Base-by-base conservation (phyloP, 1,284 basidiomycete species). In the Heimioporus retisporus region DNA sequence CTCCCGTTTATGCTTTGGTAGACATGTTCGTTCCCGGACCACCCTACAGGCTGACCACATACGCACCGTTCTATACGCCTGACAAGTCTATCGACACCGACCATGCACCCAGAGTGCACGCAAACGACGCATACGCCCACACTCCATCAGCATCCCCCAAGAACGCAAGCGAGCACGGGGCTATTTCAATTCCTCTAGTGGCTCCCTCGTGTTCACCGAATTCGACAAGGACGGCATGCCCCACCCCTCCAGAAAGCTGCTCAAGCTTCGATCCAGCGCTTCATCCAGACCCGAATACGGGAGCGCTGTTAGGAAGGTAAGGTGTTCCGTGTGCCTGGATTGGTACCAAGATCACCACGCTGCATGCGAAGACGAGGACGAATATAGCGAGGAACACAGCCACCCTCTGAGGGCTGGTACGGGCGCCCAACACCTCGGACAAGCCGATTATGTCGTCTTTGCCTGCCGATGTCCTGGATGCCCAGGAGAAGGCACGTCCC, bases 201-300 rank as follows among this genome's bases (percentile, higher is more conserved):
- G 69, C 5, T 80, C 65, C 51, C 58, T 77, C 58, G 61, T 74
- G 40, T 74, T 72, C 64, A 76, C 76, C 46, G 75, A 64, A 50
- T 76, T 76, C 62, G 75, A 76, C 54, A 78, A 75, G 51, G 68
- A 78, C 10, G 77, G 75, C 5, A 43, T 79, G 28, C 78, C 78
- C 44, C 69, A 66, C 25, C 73, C 78, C 19, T 78, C 78, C 21
- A 77, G 57, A 63, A 77, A 77, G 58, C 69, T 55, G 43, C 75
- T 68, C 25, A 79, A 63, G 57, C 72, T 80, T 55, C 68, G 72
- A 18, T 77, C 71, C 76, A n/a, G n/a, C n/a, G n/a, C 68, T 3
- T 76, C 75, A 7, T 70, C 74, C 44, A 73, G 75, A 16, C 79
- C 77, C 7, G 50, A 57, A 2, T 40, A n/a, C n/a, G n/a, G n/a